phyloP scores from a whole-genome alignment of 2,329 filamentous ascomycete species.

The Arthrobotrys pseudoclavata region DNA sequence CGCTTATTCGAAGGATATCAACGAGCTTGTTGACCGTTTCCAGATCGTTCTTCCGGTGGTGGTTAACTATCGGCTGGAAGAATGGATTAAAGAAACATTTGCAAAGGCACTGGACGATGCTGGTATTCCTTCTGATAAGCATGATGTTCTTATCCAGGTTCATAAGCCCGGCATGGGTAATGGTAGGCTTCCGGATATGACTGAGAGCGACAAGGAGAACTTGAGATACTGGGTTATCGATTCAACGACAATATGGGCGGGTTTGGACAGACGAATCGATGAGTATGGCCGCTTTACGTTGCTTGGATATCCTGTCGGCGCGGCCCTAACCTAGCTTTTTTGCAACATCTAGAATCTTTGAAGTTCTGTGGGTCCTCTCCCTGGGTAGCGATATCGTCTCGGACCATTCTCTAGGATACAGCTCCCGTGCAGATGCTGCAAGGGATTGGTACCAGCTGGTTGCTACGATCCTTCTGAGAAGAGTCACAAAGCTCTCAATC shows the following conservation, averaged over 20 bases:
- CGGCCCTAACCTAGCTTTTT: background rate
- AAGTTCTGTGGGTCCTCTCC: conserved; percentile 60
- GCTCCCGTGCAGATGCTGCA: background rate
- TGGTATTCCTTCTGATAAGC: conserved; percentile 15
- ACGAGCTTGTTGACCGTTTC: conserved; percentile 55
- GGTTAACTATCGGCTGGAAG: conserved; percentile 52
- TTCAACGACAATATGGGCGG: conserved; percentile 62
- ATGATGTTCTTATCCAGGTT: conserved; percentile 56
- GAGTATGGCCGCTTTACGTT: conserved; percentile 58
- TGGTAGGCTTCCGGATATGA: conserved; percentile 30
- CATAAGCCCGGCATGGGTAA: conserved; percentile 55
- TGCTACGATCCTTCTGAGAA: conserved; percentile 38
- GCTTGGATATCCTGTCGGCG: background rate
- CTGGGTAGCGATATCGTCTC: conserved; percentile 23
- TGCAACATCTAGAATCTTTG: conserved; percentile 55
- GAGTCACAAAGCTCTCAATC: conserved; percentile 51
- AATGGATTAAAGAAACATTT: conserved; percentile 57
- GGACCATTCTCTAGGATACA: conserved; percentile 1
- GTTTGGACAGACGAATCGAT: conserved; percentile 61
- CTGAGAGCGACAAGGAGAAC: conserved; percentile 25
- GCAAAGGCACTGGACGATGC: conserved; percentile 49
- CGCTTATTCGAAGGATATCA: conserved; percentile 55
- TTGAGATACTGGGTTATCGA: conserved; percentile 61
- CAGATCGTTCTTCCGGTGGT: conserved; percentile 61
- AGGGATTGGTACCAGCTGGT: conserved; percentile 44